Evolutionary conservation across 495 filamentous ascomycete species (phyloP), one percentile per base, ranked within the genome.

Genomic region (Neurospora terricola): DNA sequence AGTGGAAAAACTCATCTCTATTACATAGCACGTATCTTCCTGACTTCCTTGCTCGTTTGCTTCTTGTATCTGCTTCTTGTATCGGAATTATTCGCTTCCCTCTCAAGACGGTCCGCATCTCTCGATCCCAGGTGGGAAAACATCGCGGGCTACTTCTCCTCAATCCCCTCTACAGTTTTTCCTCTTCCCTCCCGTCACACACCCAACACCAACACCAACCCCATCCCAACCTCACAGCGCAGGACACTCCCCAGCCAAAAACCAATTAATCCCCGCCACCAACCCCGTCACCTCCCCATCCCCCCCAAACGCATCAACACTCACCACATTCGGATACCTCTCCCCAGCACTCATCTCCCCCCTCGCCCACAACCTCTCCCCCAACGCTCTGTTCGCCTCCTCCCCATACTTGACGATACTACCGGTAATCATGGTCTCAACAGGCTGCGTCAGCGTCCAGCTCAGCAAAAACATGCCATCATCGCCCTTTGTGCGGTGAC

Each of bases 361-460:
- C 12, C 9, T 4, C 0, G 43, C 40, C 70, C 70, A 72, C n/a
- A 72, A 30, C n/a, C 66, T 72, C 70, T 72, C 70, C 1, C 36
- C 42, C 39, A 72, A 10, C 9, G 70, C 70, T 18, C 30, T 18
- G 30, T 72, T 72, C 3, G 70, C 70, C 6, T 36, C 70, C 3
- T 30, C 21, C 0, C 8, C 70, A 37, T 72, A 59, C 27, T 62
- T 37, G 4, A 62, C 54, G 7, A 62, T 62, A 27, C 23, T 62
- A 7, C 54, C 54, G 5, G 27, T 62, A 8, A 72, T 37, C 21
- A 36, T 72, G 9, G 30, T 72, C 42, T 62, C 40, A 3, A 21
- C 34, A 1, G 70, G 27, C 70, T 72, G 70, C 39, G 70, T 72
- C 18, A 72, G 43, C 9, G 70, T 72, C 70, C 70, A 72, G 1